A percentile compares a stretch with the other conserved stretches of the same genome.
These are phyloP conservation scores for Eucalyptus melliodora DNA, from an alignment of 345 rosid species.

Conservation along the genomic window DNA sequence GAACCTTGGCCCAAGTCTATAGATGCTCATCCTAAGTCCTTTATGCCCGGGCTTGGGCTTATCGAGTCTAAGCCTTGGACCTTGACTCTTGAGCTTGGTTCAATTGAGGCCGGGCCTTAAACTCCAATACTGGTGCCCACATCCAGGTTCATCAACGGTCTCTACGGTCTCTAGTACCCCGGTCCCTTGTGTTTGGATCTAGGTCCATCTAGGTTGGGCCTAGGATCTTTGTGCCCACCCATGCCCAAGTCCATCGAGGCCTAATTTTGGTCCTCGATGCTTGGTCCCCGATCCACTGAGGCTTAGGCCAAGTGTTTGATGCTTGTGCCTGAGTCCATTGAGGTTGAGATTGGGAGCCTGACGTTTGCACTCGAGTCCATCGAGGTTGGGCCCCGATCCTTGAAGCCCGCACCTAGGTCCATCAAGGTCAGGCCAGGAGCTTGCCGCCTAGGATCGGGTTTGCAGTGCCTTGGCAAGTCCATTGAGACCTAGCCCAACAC, in stretches of 20 bases:
- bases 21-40: neutral
- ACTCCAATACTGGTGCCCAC: neutral
- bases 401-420: neutral
- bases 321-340: neutral
- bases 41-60: neutral
- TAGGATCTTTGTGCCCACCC: fast-evolving
- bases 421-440: neutral
- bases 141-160: neutral
- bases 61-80: neutral
- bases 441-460: fast-evolving
- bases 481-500: neutral
- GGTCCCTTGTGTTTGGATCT: neutral
- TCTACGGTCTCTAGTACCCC: fast-evolving
- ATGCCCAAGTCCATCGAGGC: neutral
- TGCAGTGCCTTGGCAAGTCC: neutral
- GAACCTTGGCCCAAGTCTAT: fast-evolving
- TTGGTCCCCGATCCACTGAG: fast-evolving
- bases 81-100: neutral
- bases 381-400: neutral
- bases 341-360: neutral
- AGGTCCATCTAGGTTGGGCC: too few relatives aligned
- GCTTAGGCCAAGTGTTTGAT: neutral
- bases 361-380: neutral
- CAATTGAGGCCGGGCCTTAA: neutral
- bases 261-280: fast-evolving